Base-by-base conservation (phyloP, 257 asterid species). In the Schizonepeta tenuifolia region DNA sequence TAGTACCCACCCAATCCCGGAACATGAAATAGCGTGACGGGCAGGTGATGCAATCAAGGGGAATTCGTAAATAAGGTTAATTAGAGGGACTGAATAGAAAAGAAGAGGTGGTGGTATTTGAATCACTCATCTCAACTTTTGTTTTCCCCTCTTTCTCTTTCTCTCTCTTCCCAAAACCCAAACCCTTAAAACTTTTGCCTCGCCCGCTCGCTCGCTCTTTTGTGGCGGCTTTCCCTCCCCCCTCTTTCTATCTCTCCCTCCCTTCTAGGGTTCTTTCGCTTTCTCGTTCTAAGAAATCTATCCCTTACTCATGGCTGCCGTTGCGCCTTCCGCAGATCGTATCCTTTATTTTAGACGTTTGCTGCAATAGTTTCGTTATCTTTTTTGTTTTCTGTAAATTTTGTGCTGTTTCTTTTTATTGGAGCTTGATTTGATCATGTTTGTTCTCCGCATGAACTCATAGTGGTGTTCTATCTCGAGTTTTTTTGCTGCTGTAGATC, bases 291-390 rank as follows among this genome's bases (percentile, higher is more conserved):
- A 7, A 18, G 7, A 3, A 9, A 55, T 70, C 49, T 57, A 5
- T 65, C 57, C n/a, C 56, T 59, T 33, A 21, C 70, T 59, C 74
- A 87, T 87, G 92, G 88, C 92, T 18, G 74, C 86, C 69, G 85
- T 82, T 72, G 84, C 85, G 73, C 81, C 85, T 33, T 75, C 86
- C 28, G 84, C 81, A 65, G 90, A 87, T 83, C 90, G 93, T 87
- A 87, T 87, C 93, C 88, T 84, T n/a, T 43, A 1, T 17, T 18
- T 61, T 65, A n/a, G 4, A 15, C 22, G 13, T 18, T 51, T 51
- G 9, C 57, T 51, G 26, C 57, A 7, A 8, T 18, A 50, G 4
- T n/a, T 8, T 13, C 20, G 0, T 3, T 33, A 5, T 1, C 1
- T 60, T 3, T 6, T 15, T 2, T 35, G 8, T 60, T 46, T 58